These are phyloP conservation scores for Psilocybe cubensis DNA, from an alignment of 768 basidiomycete species.

Conservation along the genomic window DNA sequence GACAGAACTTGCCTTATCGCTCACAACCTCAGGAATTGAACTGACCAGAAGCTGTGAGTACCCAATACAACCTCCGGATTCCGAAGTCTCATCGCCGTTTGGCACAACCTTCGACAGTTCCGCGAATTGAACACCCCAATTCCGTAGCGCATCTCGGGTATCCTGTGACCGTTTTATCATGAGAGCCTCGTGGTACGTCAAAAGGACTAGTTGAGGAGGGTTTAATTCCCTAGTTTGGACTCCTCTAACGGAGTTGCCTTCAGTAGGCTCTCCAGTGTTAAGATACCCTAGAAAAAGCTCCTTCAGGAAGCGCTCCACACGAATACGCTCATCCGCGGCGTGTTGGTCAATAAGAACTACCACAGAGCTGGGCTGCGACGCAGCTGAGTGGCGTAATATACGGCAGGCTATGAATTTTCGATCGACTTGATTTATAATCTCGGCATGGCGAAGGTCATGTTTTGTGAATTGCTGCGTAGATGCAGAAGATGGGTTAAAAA, in stretches of 20 bases:
- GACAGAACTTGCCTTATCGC: constrained; percentile 66
- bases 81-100: constrained; percentile 27
- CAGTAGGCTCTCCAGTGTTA: constrained; percentile 35
- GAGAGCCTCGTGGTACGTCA: constrained; percentile 67
- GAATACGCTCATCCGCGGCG: constrained; percentile 95
- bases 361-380: constrained; percentile 18
- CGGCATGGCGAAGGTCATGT: constrained; percentile 57
- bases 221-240: constrained; percentile 41
- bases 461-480: constrained; percentile 27
- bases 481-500: constrained; percentile 15
- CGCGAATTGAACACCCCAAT: constrained; percentile 73
- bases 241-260: constrained; percentile 35
- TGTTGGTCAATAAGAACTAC: constrained; percentile 95
- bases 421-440: constrained; percentile 85
- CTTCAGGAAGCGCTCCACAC: constrained; percentile 83
- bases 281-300: constrained; percentile 76
- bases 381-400: constrained; percentile 28
- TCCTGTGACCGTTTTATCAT: constrained; percentile 45
- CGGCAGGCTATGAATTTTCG: constrained; percentile 87
- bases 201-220: constrained; percentile 62
- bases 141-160: constrained; percentile 51
- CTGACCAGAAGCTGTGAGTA: constrained; percentile 71
- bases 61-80: constrained; percentile 35
- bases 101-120: constrained; percentile 32
- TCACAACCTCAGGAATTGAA: constrained; percentile 69